Base-by-base conservation (phyloP, 495 filamentous ascomycete genomes). In the Immersiella caudata region DNA sequence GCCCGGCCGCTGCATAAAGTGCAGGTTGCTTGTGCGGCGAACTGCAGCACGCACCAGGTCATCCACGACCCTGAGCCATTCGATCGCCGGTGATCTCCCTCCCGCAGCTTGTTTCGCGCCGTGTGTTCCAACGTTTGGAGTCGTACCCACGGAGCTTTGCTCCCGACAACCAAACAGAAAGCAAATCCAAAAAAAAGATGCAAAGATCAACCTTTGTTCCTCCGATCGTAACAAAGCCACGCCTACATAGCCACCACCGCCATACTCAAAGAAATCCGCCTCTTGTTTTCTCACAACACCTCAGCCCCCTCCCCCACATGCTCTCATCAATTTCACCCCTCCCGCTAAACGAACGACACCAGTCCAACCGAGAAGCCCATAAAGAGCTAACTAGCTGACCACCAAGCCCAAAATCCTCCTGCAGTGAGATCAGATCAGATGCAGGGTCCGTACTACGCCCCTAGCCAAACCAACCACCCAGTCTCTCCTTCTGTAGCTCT, bases 81-180 rank as follows among this genome's bases (percentile, higher is more conserved):
- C 56, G 26, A 59, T 59, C 56, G 25, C 16, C 56, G 26, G 56
- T 59, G 56, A 59, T 59, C 56, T n/a, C 56, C 56, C 22, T 29
- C 11, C 25, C 56, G 24, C 24, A 33, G 24, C 56, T 59, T 59
- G 56, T 59, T 59, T 59, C 26, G 56, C 18, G 40, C 40, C 40
- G 40, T 27, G 54, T 57, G 20, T 55, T 22, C 20, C n/a, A 26
- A 24, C 24, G 52, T 26, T 55, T 20, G 56, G 3, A 22, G 24
- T 16, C 56, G 1, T 7, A 14, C 5, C 26, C 8, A 27, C 56
- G 26, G 22, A 59, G 7, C 26, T 29, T 9, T 33, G 56, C 18
- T 26, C 52, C 52, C 52, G 52, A 55, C 40, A 46, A 18, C 40
- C 40, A 55, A 22, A 55, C 52, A 55, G n/a, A 22, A 24, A 12